Conservation (phyloP, 1,139 yeast species). For the Citeromyces siamensis region DNA sequence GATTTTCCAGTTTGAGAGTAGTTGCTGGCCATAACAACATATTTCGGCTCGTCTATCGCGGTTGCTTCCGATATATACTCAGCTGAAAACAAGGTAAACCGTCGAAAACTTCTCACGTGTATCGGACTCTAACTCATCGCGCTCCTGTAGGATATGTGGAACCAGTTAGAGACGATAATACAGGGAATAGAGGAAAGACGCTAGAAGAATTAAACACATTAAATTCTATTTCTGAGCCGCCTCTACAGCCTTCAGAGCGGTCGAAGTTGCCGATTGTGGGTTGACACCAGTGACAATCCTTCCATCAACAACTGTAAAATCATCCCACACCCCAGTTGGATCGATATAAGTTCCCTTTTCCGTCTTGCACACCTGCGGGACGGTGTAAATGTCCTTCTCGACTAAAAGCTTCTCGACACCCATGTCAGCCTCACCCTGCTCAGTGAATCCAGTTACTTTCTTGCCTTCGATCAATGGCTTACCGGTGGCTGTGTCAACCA, state of each 20-base stretch:
- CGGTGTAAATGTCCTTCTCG: slow-evolving; percentile 21
- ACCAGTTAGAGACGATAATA: too few species aligned
- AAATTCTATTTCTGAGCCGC: too few species aligned
- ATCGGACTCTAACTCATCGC: too few species aligned
- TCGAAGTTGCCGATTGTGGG: slow-evolving; percentile 20
- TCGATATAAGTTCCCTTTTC: slow-evolving; percentile 31
- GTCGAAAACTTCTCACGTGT: too few species aligned
- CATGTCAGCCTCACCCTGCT: slow-evolving; percentile 34
- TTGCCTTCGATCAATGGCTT: slow-evolving; percentile 35
- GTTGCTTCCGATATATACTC: too few species aligned
- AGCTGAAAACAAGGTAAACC: too few species aligned
- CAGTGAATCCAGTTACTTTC: slow-evolving; percentile 49
- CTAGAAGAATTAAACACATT: too few species aligned
- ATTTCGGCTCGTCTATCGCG: too few species aligned
- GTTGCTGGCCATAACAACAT: too few species aligned
- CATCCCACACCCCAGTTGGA: slow-evolving; percentile 41
- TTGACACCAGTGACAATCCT: slow-evolving; percentile 49
- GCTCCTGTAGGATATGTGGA: too few species aligned
- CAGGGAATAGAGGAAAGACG: too few species aligned
- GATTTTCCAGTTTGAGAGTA: too few species aligned
- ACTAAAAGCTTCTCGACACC: slow-evolving; percentile 24
- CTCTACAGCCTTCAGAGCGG: slow-evolving; percentile 1
- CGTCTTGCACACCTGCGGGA: slow-evolving; percentile 23
- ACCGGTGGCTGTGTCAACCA: slow-evolving; percentile 29
- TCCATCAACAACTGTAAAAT: slow-evolving; percentile 37